Percentiles rank a stretch among this genome's conserved stretches.
Evolutionary conservation across 768 basidiomycete species (phyloP).

Genomic region (Mycena olivaceomarginata): DNA sequence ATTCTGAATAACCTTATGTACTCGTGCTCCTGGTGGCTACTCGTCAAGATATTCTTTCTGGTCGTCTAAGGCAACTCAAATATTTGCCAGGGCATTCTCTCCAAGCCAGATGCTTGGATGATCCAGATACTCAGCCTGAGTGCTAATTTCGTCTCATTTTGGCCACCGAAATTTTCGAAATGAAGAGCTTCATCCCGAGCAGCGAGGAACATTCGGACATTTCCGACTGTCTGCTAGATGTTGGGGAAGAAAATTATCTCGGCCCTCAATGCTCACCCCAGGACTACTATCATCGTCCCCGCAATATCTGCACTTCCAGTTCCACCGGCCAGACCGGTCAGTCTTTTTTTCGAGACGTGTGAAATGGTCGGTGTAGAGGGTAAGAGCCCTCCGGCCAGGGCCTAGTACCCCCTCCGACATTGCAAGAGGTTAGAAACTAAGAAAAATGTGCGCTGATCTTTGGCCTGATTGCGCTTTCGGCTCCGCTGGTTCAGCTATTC

Average conservation of each 20-base stretch:
- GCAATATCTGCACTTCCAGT: conserved; percentile 22
- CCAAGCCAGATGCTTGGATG: too few relatives aligned
- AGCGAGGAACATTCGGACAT: neutral
- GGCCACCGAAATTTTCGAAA: too few relatives aligned
- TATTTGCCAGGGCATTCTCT: too few relatives aligned
- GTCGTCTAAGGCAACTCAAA: too few relatives aligned
- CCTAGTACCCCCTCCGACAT: neutral
- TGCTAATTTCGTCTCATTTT: too few relatives aligned
- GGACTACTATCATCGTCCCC: neutral
- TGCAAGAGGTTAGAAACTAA: neutral
- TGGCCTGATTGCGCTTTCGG: neutral
- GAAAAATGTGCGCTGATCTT: neutral
- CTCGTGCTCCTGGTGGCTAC: too few relatives aligned
- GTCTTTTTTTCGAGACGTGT: neutral
- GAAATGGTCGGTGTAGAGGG: neutral
- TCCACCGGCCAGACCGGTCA: neutral
- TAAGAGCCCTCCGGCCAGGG: neutral
- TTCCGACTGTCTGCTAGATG: conserved; percentile 15
- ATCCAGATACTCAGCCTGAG: too few relatives aligned
- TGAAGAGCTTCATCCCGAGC: conserved; percentile 5
- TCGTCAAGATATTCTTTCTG: too few relatives aligned
- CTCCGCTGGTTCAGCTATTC: too few relatives aligned
- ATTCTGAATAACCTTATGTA: too few relatives aligned
- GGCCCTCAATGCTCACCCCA: neutral
- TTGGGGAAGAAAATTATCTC: conserved; percentile 1